These are phyloP conservation scores for Eucalyptus sideroxylon DNA, from an alignment of 345 rosid species.

Conservation along the genomic window DNA sequence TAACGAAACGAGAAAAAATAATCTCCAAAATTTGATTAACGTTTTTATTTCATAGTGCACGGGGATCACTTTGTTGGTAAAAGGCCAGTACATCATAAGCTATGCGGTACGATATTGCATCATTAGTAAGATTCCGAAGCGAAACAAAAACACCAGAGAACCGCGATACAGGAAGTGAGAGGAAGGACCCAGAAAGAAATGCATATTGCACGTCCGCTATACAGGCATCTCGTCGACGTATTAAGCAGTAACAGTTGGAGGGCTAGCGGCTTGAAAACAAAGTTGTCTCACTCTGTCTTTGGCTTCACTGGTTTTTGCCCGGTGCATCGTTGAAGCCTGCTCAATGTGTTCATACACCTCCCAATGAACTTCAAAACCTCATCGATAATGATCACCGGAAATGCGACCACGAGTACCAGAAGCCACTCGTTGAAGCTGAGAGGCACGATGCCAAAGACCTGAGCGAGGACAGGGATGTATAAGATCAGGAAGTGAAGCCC, in stretches of 20 bases:
- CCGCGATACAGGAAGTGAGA: background rate
- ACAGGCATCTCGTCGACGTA: background rate
- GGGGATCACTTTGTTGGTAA: background rate
- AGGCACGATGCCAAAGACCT: slow-evolving; percentile 52
- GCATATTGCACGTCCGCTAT: background rate
- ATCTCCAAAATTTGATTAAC: background rate
- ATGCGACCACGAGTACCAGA: slow-evolving; percentile 37
- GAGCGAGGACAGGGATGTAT: slow-evolving; percentile 57
- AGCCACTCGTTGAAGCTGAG: slow-evolving; percentile 69
- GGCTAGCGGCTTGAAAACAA: background rate
- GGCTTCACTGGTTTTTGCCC: slow-evolving; percentile 10
- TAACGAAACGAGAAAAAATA: background rate
- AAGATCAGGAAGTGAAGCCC: slow-evolving; percentile 59
- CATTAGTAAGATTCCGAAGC: background rate
- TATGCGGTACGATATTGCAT: background rate
- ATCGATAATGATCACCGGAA: slow-evolving; percentile 58
- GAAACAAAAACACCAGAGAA: background rate
- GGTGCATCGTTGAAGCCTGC: slow-evolving; percentile 1
- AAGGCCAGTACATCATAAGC: background rate
- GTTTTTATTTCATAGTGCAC: background rate
- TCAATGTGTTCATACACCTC: slow-evolving; percentile 4
- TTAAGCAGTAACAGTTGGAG: background rate
- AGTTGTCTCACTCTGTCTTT: slow-evolving; percentile 27
- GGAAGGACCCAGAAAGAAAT: background rate
- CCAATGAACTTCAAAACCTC: slow-evolving; percentile 41